These are phyloP conservation scores for Aspergillus chevalieri DNA, from an alignment of 2,329 filamentous ascomycete genomes.

Conservation along the genomic window DNA sequence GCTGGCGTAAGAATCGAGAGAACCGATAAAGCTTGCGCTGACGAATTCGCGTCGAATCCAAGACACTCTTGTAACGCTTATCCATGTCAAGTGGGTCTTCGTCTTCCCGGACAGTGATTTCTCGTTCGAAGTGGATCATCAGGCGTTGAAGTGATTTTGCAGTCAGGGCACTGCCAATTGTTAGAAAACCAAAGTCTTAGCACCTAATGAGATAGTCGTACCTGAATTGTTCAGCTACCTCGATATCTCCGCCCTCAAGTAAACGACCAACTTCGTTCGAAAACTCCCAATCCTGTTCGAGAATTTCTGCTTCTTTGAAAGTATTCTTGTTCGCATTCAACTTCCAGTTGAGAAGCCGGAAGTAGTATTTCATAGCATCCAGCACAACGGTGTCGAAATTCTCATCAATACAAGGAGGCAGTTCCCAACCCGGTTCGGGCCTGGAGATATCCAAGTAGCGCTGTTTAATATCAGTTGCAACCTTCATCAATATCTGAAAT, in stretches of 20 bases:
- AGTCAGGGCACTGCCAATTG: slow-evolving; percentile 60
- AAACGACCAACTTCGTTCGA: slow-evolving; percentile 88
- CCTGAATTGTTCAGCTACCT: slow-evolving; percentile 96
- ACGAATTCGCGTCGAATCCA: slow-evolving; percentile 92
- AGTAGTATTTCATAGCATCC: slow-evolving; percentile 94
- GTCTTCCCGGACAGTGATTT: slow-evolving; percentile 75
- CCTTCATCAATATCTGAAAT: slow-evolving; percentile 85
- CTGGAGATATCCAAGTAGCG: slow-evolving; percentile 78
- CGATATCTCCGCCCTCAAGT: slow-evolving; percentile 87
- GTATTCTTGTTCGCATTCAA: slow-evolving; percentile 96
- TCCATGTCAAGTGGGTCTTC: slow-evolving; percentile 86
- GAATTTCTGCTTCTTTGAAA: slow-evolving; percentile 95
- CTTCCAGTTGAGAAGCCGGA: slow-evolving; percentile 98
- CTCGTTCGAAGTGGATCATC: slow-evolving; percentile 84
- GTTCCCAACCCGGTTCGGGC: slow-evolving; percentile 86
- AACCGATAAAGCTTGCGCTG: slow-evolving; percentile 97
- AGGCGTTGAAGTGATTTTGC: slow-evolving; percentile 86
- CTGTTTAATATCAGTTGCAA: slow-evolving; percentile 87
- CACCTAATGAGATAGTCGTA: slow-evolving; percentile 16
- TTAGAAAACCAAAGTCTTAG: slow-evolving; percentile 22
- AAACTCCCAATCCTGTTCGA: slow-evolving; percentile 98
- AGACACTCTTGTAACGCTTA: slow-evolving; percentile 89
- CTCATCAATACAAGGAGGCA: slow-evolving; percentile 94
- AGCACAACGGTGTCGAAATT: slow-evolving; percentile 88
- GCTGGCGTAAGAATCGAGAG: slow-evolving; percentile 79